phyloP scores from a whole-genome alignment of 108 stramenopile species.

The Parmales sp. region DNA sequence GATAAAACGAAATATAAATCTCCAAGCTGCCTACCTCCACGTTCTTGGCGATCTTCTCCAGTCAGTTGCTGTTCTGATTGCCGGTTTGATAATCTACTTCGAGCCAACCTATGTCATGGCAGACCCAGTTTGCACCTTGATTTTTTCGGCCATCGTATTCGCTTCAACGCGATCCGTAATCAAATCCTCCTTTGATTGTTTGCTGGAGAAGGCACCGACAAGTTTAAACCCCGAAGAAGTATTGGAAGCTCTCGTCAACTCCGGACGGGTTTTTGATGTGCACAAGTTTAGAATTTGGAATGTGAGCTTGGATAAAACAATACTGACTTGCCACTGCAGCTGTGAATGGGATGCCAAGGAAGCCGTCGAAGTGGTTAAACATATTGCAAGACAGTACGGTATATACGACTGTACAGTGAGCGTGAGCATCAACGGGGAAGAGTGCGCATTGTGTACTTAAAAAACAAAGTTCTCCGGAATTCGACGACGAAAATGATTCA shows the following conservation, averaged over 20 bases:
- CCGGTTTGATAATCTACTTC: slow-evolving; percentile 78
- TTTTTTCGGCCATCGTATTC: slow-evolving; percentile 74
- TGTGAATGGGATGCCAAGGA: no score
- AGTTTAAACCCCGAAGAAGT: slow-evolving; percentile 52
- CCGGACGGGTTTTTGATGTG: slow-evolving; percentile 59
- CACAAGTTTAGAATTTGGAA: slow-evolving; percentile 87
- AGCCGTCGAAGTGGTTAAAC: no score
- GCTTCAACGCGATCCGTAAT: slow-evolving; percentile 61
- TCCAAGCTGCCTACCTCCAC: slow-evolving; percentile 85
- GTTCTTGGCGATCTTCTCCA: slow-evolving; percentile 85
- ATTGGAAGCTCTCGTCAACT: slow-evolving; percentile 34
- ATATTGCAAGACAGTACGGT: no score
- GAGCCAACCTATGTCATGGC: slow-evolving; percentile 60
- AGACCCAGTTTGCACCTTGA: slow-evolving; percentile 82
- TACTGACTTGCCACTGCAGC: no score
- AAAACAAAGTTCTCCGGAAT: no score
- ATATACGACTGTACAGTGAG: no score
- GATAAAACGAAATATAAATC: slow-evolving; percentile 63
- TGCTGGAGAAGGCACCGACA: slow-evolving; percentile 81
- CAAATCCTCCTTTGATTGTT: slow-evolving; percentile 47
- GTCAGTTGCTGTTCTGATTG: slow-evolving; percentile 73
- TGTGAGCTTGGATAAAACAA: no score
- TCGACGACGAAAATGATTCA: no score
- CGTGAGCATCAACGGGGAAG: no score
- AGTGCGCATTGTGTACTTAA: no score